Percentiles rank a stretch among this genome's conserved stretches.
Evolutionary conservation across 1,284 basidiomycete genomes (phyloP).

Genomic region (Cutaneotrichosporon sp.): DNA sequence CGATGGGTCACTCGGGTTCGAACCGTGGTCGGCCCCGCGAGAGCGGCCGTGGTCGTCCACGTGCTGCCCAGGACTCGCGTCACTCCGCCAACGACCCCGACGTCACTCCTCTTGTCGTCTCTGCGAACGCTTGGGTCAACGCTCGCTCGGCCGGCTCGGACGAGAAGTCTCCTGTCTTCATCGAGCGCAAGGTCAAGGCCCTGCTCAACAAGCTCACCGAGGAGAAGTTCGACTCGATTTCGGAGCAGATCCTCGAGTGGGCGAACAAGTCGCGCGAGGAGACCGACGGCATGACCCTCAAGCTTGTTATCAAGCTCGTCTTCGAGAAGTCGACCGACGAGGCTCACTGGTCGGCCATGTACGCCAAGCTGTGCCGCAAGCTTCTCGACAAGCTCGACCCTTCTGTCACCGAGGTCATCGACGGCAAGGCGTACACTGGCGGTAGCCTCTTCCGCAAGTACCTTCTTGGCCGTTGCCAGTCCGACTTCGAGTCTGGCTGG

Average conservation of each 20-base stretch:
- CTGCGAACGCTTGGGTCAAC: conserved; percentile 79
- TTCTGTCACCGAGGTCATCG: conserved; percentile 82
- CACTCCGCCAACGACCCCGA: conserved; percentile 50
- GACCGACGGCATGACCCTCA: conserved; percentile 88
- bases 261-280: conserved; percentile 92
- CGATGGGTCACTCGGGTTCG: conserved; percentile 11
- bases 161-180: conserved; percentile 72
- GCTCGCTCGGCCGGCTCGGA: conserved; percentile 57
- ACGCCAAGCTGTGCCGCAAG: conserved; percentile 89
- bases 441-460: conserved; percentile 88
- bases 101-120: conserved; percentile 71
- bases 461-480: conserved; percentile 87
- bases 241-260: conserved; percentile 87
- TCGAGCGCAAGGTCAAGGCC: conserved; percentile 90
- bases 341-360: conserved; percentile 94
- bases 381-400: conserved; percentile 87
- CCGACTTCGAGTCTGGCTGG: conserved; percentile 89
- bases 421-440: conserved; percentile 81
- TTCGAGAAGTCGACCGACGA: conserved; percentile 98
- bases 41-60: conserved; percentile 44
- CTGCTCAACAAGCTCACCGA: conserved; percentile 96
- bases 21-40: conserved; percentile 36
- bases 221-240: conserved; percentile 96
- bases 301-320: conserved; percentile 92
- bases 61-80: conserved; percentile 39